A percentile compares a stretch with the other conserved stretches of the same genome.
Evolutionary conservation across 2,329 filamentous ascomycete genomes (phyloP).

Genomic region (Venturia effusa): DNA sequence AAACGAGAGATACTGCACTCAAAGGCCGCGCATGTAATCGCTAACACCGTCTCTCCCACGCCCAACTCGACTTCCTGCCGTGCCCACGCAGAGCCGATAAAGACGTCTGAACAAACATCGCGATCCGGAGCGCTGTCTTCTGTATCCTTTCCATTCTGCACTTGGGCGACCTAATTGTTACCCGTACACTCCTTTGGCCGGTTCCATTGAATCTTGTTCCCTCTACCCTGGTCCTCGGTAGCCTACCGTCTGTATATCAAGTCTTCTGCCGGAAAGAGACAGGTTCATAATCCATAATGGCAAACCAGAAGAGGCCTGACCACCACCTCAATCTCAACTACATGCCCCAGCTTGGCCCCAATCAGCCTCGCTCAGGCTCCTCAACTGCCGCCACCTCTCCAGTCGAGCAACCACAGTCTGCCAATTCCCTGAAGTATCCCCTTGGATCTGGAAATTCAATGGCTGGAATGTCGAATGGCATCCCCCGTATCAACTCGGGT

Average conservation of each 20-base stretch:
- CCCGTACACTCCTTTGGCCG: conserved; percentile 31
- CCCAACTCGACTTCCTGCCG: not conserved
- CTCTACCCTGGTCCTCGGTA: conserved; percentile 23
- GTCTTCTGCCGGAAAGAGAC: conserved; percentile 12
- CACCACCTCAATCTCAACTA: conserved; percentile 72
- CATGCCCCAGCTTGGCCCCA: conserved; percentile 55
- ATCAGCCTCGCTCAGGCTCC: conserved; percentile 63
- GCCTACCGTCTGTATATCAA: conserved; percentile 13
- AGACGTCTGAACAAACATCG: conserved; percentile 8
- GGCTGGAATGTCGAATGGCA: not conserved
- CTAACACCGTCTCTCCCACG: not conserved
- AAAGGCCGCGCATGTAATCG: not conserved
- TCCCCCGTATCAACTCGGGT: conserved; percentile 66
- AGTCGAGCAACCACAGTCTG: conserved; percentile 57
- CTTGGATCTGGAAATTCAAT: conserved; percentile 47
- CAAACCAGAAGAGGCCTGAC: conserved; percentile 62
- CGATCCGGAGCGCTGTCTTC: conserved; percentile 17
- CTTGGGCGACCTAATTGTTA: conserved; percentile 20
- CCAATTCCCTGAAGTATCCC: conserved; percentile 53
- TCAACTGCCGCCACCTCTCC: conserved; percentile 74
- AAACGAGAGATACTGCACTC: not conserved
- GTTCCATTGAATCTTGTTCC: conserved; percentile 25
- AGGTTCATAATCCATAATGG: conserved; percentile 75
- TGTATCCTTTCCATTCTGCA: conserved; percentile 20
- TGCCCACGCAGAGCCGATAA: not conserved